These are phyloP conservation scores for Phaffomyces thermotolerans DNA, from an alignment of 805 yeast species.

Conservation along the genomic window DNA sequence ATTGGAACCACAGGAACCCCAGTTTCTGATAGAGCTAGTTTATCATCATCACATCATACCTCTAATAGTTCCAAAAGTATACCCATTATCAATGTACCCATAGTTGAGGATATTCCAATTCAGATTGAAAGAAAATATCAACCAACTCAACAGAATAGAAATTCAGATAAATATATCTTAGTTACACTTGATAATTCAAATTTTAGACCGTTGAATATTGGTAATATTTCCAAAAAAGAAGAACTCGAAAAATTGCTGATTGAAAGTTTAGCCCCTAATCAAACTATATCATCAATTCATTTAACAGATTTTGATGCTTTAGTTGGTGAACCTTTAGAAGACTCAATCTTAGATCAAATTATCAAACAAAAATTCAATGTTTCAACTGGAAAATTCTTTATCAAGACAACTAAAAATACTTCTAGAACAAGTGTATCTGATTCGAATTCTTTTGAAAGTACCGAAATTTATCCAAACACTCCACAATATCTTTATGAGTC, in stretches of 20 bases:
- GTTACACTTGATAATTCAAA: conserved; percentile 55
- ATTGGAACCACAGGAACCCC: conserved; percentile 11
- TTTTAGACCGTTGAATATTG: conserved; percentile 44
- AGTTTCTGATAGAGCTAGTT: conserved; percentile 4
- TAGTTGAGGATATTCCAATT: conserved; percentile 5
- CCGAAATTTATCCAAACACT: conserved; percentile 51
- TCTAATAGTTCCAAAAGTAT: background rate
- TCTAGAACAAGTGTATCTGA: conserved; percentile 41
- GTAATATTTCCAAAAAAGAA: conserved; percentile 22
- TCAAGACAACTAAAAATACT: conserved; percentile 31
- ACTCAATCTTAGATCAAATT: conserved; percentile 34
- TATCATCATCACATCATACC: conserved; percentile 1
- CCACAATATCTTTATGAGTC: conserved; percentile 56
- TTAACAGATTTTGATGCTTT: conserved; percentile 63
- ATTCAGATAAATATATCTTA: conserved; percentile 36
- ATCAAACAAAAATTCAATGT: conserved; percentile 29
- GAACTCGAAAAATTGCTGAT: conserved; percentile 36
- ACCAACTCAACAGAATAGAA: conserved; percentile 29
- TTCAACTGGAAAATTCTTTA: conserved; percentile 28
- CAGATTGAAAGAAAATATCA: conserved; percentile 30
- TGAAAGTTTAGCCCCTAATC: conserved; percentile 26
- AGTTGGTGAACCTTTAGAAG: conserved; percentile 51
- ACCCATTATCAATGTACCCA: background rate
- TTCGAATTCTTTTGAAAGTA: conserved; percentile 45
- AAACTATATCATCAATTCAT: conserved; percentile 34